phyloP scores from a whole-genome alignment of 148 eudicot genomes.

The Amaranthus hypochondriacus region DNA sequence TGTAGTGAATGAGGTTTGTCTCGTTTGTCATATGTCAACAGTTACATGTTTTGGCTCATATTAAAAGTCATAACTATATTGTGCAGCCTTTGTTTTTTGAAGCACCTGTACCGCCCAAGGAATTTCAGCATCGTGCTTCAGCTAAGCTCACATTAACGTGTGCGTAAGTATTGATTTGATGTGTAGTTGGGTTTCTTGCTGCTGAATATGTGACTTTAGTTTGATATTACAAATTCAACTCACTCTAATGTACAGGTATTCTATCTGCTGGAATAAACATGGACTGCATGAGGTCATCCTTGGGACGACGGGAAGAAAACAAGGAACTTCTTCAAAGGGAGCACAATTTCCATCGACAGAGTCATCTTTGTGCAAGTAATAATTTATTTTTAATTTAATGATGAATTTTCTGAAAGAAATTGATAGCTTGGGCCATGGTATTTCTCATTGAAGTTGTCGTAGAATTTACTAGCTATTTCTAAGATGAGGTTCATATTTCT shows the following conservation, averaged over 20 bases:
- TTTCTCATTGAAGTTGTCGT: background rate
- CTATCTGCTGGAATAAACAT: conserved; percentile 76
- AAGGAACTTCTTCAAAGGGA: conserved; percentile 93
- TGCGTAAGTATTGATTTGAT: conserved; percentile 48
- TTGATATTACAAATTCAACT: background rate
- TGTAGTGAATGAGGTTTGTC: conserved; percentile 66
- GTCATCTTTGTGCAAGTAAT: conserved; percentile 90
- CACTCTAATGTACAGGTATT: conserved; percentile 42
- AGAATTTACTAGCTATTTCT: background rate
- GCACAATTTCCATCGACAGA: conserved; percentile 71
- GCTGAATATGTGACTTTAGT: background rate
- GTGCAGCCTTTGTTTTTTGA: conserved; percentile 64
- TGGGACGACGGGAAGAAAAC: conserved; percentile 95
- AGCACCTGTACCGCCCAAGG: conserved; percentile 71
- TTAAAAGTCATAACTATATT: conserved; percentile 4
- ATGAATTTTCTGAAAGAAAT: background rate
- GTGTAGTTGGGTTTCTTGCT: background rate
- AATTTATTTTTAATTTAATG: background rate
- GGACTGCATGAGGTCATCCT: conserved; percentile 85
- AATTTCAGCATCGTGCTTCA: conserved; percentile 78
- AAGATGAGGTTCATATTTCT: background rate
- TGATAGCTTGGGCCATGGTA: background rate
- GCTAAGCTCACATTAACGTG: conserved; percentile 76
- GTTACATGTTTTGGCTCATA: background rate
- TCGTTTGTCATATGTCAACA: conserved; percentile 1